A percentile compares a stretch with the other conserved stretches of the same genome.
Evolutionary conservation across 495 filamentous ascomycete genomes (phyloP).

Genomic region (Friedmanniomyces simplex): DNA sequence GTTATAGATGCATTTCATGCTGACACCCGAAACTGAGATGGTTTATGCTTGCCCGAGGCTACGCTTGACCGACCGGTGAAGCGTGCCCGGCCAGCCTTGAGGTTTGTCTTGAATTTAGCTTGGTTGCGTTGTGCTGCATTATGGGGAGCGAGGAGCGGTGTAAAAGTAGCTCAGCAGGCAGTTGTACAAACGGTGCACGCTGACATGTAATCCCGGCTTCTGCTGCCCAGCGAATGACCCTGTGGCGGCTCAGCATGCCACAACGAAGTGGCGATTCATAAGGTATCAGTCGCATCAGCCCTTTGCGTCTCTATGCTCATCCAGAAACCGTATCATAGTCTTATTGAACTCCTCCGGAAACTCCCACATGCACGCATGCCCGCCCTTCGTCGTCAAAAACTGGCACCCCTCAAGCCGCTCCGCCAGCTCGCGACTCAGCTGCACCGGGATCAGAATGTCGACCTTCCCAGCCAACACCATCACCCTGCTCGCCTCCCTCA

Average conservation of each 20-base stretch:
- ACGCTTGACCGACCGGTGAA: no score
- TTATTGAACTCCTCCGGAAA: conserved; percentile 22
- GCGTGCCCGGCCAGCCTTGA: not conserved
- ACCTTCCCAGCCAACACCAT: conserved; percentile 17
- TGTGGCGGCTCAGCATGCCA: no score
- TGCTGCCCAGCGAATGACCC: no score
- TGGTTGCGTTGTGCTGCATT: not conserved
- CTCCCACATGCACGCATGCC: conserved; percentile 18
- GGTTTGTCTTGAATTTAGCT: not conserved
- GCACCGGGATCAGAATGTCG: conserved; percentile 18
- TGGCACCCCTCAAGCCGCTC: conserved; percentile 15
- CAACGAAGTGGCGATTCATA: no score
- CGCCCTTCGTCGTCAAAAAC: conserved; percentile 15
- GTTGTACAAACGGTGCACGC: not conserved
- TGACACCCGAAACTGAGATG: not conserved
- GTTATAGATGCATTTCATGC: conserved; percentile 10
- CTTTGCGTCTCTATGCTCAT: not conserved
- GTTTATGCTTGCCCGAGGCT: no score
- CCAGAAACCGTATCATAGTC: conserved; percentile 7
- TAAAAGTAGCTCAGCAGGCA: not conserved
- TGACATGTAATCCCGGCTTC: not conserved
- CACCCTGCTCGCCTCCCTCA: not conserved
- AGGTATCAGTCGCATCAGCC: no score
- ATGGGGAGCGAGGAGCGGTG: not conserved
- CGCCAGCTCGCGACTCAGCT: conserved; percentile 14